Evolutionary conservation across 2,329 filamentous ascomycete species (phyloP), one percentile per base, ranked within the genome.

Genomic region (Fusarium sp.): DNA sequence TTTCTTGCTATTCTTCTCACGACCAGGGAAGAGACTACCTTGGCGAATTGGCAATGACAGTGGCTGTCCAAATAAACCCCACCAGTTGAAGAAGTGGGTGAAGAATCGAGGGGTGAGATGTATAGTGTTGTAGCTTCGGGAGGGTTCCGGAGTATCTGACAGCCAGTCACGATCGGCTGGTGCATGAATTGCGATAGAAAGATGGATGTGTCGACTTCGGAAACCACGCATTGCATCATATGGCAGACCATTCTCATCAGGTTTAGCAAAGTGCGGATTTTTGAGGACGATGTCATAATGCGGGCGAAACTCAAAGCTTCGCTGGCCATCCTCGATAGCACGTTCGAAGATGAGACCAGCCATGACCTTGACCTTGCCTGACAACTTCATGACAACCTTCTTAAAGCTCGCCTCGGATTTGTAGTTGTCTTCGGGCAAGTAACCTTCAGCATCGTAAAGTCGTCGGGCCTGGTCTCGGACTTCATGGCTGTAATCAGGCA

Each of bases 171-270:
- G 89, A 78, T 95, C 93, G 38, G 92, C 90, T 0, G 97, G 96
- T 2, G 96, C 96, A 71, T 93, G 90, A 41, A 99, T 91, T 2
- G 94, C 94, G 70, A 99, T 90, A 1, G 97, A 99, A 79, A 99
- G 88, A 81, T 99, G 96, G 41, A 99, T 98, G 79, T 98, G 93
- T 62, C 98, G 91, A 82, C 96, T 99, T 75, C 97, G 90, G 84
- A 99, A 99, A n/a, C 94, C 95, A 70, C 90, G 89, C 85, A 96
- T 97, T n/a, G 96, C 95, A 83, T 99, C 96, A 75, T 98, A 98
- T 7, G 87, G 85, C 54, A 84, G 73, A 22, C 83, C 81, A 54
- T 84, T 84, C 56, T 86, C 87, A 20, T 87, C 88, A 22, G 88
- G 78, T 75, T 91, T 91, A 20, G 94, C 91, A 79, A 91, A 91